These are phyloP conservation scores for Aspergillus kassunensis DNA, from an alignment of 495 filamentous ascomycete genomes.

Conservation along the genomic window DNA sequence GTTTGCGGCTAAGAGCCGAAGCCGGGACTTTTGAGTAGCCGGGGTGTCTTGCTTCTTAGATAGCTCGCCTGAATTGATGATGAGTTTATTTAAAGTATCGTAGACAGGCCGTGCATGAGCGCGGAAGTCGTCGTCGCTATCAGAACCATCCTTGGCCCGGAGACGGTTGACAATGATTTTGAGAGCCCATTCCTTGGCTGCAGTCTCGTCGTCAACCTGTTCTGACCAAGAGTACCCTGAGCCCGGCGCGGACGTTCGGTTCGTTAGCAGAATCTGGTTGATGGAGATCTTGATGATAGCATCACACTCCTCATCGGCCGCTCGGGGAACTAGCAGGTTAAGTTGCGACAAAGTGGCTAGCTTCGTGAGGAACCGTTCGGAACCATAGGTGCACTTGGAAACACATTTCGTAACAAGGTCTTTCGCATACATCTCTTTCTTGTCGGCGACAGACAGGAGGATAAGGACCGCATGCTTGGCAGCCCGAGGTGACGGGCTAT, in stretches of 20 bases:
- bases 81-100: slow-evolving; percentile 68
- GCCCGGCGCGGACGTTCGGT: slow-evolving; percentile 51
- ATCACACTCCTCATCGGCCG: slow-evolving; percentile 69
- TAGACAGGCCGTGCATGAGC: slow-evolving; percentile 66
- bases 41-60: slow-evolving; percentile 72
- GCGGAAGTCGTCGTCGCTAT: slow-evolving; percentile 54
- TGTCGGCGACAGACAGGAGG: slow-evolving; percentile 73
- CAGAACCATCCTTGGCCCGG: slow-evolving; percentile 56
- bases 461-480: slow-evolving; percentile 93
- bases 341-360: slow-evolving; percentile 82
- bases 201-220: slow-evolving; percentile 70
- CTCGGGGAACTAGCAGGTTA: slow-evolving; percentile 67
- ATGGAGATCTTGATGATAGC: slow-evolving; percentile 75
- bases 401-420: slow-evolving; percentile 73
- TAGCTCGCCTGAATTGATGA: slow-evolving; percentile 72
- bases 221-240: slow-evolving; percentile 63
- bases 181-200: slow-evolving; percentile 84
- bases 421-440: slow-evolving; percentile 81
- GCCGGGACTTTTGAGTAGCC: slow-evolving; percentile 63
- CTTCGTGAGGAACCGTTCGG: slow-evolving; percentile 73
- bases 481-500: slow-evolving; percentile 74
- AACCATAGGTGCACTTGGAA: slow-evolving; percentile 72
- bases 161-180: slow-evolving; percentile 85
- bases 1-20: slow-evolving; percentile 79
- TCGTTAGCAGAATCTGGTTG: slow-evolving; percentile 67